Percentiles rank a stretch among this genome's conserved stretches.
These are phyloP conservation scores for Oemleria cerasiformis DNA, from an alignment of 306 rosid species.

Conservation along the genomic window DNA sequence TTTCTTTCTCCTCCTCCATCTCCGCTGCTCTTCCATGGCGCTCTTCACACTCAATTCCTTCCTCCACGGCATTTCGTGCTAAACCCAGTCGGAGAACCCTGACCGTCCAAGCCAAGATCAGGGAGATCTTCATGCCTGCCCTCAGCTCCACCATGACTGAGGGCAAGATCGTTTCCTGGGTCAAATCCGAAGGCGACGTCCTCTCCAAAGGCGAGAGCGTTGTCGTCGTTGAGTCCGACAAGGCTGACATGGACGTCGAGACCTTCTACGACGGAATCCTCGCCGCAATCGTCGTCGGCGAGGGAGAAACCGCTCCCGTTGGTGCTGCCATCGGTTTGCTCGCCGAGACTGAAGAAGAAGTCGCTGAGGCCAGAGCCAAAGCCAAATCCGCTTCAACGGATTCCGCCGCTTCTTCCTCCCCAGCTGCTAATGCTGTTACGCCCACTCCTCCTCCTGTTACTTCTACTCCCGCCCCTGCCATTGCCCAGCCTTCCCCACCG, in stretches of 20 bases:
- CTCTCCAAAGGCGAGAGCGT: constrained; percentile 93
- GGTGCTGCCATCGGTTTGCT: constrained; percentile 81
- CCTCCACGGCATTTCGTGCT: constrained; percentile 36
- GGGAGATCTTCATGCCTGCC: constrained; percentile 98
- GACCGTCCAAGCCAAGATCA: constrained; percentile 61
- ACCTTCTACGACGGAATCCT: constrained; percentile 87
- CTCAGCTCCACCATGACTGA: constrained; percentile 99
- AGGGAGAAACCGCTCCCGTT: constrained; percentile 82
- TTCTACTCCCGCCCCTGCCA: constrained; percentile 45
- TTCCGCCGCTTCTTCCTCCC: constrained; percentile 13
- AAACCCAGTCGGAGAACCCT: constrained; percentile 41
- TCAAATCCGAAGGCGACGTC: constrained; percentile 83
- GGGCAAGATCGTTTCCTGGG: constrained; percentile 93
- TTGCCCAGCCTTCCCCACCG: constrained; percentile 42
- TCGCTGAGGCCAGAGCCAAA: constrained; percentile 69
- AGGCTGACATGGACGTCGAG: constrained; percentile 94
- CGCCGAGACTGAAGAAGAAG: constrained; percentile 69
- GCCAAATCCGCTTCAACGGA: constrained; percentile 42
- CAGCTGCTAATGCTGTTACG: constrained; percentile 21
- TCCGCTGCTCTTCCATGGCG: constrained; percentile 46
- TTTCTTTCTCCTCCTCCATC: constrained; percentile 62
- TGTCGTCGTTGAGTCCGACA: constrained; percentile 87
- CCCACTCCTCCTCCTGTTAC: constrained; percentile 41
- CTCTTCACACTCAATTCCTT: constrained; percentile 15
- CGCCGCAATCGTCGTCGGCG: constrained; percentile 75